Percentiles rank a stretch among this genome's conserved stretches.
These are phyloP conservation scores for Myotisia sp. DNA, from an alignment of 2,329 filamentous ascomycete genomes.

Conservation along the genomic window DNA sequence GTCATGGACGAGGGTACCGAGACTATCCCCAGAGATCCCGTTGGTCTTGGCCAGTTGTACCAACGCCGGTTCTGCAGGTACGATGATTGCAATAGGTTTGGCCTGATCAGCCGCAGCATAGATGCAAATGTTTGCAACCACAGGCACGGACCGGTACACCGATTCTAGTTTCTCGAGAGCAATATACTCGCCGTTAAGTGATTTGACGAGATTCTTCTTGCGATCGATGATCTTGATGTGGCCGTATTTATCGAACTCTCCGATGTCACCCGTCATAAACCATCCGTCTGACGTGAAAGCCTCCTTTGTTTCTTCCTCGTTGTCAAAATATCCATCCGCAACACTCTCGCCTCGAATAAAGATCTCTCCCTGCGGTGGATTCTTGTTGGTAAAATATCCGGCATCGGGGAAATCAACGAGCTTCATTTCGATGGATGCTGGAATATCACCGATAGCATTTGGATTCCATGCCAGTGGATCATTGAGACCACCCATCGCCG, in stretches of 20 bases:
- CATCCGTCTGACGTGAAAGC: conserved; percentile 75
- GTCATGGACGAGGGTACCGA: conserved; percentile 22
- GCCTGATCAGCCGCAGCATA: conserved; percentile 39
- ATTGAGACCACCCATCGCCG: conserved; percentile 44
- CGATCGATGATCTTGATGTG: conserved; percentile 90
- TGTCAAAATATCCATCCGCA: conserved; percentile 81
- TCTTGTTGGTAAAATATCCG: conserved; percentile 78
- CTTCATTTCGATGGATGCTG: conserved; percentile 57
- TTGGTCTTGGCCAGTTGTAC: conserved; percentile 44
- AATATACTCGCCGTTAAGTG: conserved; percentile 94
- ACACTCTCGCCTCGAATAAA: conserved; percentile 63
- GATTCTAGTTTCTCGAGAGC: conserved; percentile 96
- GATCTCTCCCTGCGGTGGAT: conserved; percentile 83
- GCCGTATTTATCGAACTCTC: conserved; percentile 67
- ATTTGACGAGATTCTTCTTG: conserved; percentile 97
- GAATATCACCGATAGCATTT: conserved; percentile 44
- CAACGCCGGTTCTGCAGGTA: conserved; percentile 51
- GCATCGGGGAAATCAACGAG: conserved; percentile 82
- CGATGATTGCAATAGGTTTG: conserved; percentile 44
- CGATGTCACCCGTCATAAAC: conserved; percentile 95
- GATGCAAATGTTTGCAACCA: conserved; percentile 45
- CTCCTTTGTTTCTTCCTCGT: conserved; percentile 72
- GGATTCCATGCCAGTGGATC: conserved; percentile 72
- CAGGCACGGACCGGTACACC: conserved; percentile 49
- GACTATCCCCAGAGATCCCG: conserved; percentile 22